These are phyloP conservation scores for Pavlovales sp. DNA, from an alignment of 208 protist genomes.

Conservation along the genomic window DNA sequence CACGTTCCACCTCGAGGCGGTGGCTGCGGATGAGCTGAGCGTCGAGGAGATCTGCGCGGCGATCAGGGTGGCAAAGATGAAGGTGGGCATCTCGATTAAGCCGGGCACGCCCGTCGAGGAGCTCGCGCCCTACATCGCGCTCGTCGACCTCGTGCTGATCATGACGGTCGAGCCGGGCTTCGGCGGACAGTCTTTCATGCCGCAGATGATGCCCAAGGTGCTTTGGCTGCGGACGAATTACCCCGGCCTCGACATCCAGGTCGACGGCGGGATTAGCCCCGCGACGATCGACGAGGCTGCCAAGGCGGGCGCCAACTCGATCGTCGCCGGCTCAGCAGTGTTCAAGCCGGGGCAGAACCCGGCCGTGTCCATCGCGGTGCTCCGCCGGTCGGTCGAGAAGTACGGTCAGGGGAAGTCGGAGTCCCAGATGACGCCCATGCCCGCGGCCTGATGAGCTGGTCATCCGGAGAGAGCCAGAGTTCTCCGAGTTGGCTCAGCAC, in stretches of 20 bases:
- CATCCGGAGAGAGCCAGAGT: too few species aligned
- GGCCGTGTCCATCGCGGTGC: not conserved
- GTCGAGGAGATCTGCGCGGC: constrained; percentile 62
- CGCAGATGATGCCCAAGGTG: constrained; percentile 93
- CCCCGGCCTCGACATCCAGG: constrained; percentile 90
- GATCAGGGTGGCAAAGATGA: constrained; percentile 69
- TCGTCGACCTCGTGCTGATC: constrained; percentile 92
- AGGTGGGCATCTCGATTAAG: constrained; percentile 92
- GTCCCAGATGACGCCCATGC: not conserved
- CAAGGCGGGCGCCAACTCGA: constrained; percentile 91
- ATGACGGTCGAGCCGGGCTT: constrained; percentile 99
- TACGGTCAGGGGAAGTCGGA: not conserved
- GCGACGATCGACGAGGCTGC: constrained; percentile 84
- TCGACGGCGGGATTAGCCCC: constrained; percentile 93
- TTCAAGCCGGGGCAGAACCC: constrained; percentile 69
- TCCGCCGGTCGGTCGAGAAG: not conserved
- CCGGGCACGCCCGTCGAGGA: constrained; percentile 55
- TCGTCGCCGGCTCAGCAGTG: constrained; percentile 94
- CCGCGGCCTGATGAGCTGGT: too few species aligned
- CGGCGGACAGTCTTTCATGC: constrained; percentile 97
- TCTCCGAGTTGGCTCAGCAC: too few species aligned
- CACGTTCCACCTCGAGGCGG: constrained; percentile 87
- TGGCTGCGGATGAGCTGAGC: constrained; percentile 51
- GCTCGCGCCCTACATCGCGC: constrained; percentile 72
- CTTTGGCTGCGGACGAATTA: constrained; percentile 70